Evolutionary conservation across 1,284 basidiomycete species (phyloP).

Genomic region (Cryptococcus sp.): DNA sequence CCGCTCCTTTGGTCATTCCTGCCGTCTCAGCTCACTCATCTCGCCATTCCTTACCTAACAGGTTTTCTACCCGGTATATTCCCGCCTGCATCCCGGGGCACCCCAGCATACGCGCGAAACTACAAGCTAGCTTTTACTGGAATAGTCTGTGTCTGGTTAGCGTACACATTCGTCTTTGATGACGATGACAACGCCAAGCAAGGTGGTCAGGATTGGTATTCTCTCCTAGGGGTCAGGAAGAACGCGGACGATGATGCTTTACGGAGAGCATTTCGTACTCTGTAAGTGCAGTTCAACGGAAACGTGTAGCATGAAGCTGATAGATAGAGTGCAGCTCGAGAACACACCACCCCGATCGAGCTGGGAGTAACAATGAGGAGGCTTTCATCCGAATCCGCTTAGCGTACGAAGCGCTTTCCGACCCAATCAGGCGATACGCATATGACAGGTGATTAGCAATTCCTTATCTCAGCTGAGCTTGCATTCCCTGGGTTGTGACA

Average conservation of each 20-base stretch:
- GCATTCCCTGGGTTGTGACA: too few species aligned
- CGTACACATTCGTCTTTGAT: conserved; percentile 67
- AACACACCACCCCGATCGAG: conserved; percentile 74
- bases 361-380: conserved; percentile 63
- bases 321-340: conserved; percentile 55
- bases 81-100: conserved; percentile 29
- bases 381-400: conserved; percentile 70
- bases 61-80: conserved; percentile 28
- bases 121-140: conserved; percentile 33
- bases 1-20: conserved; percentile 43
- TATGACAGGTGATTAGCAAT: conserved; percentile 69
- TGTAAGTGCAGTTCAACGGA: conserved; percentile 44
- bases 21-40: conserved; percentile 33
- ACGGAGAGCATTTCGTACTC: conserved; percentile 69
- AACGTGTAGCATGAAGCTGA: background rate
- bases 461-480: background rate
- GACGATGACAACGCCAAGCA: conserved; percentile 57
- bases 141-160: conserved; percentile 64
- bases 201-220: conserved; percentile 67
- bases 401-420: conserved; percentile 76
- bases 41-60: conserved; percentile 33
- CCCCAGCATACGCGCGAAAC: conserved; percentile 31
- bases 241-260: conserved; percentile 66
- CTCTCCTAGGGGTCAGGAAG: conserved; percentile 66
- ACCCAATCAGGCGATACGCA: conserved; percentile 77